These are phyloP conservation scores for Porcisia hertigi DNA, from an alignment of 208 protist genomes.

Conservation along the genomic window DNA sequence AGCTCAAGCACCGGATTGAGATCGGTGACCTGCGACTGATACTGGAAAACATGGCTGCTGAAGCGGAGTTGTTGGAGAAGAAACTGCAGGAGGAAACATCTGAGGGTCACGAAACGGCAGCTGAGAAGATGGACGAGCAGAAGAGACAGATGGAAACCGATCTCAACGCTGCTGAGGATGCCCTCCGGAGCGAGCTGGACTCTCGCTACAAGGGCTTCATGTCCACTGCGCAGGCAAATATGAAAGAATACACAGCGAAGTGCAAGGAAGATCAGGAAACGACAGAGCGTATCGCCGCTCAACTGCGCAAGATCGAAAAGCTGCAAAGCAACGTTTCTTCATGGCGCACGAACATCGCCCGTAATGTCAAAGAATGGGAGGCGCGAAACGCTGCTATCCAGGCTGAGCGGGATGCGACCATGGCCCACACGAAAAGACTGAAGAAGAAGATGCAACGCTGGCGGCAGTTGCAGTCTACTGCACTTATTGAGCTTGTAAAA, in stretches of 20 bases:
- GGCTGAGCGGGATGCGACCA: slow-evolving; percentile 92
- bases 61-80: slow-evolving; percentile 89
- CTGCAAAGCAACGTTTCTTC: slow-evolving; percentile 92
- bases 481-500: slow-evolving; percentile 91
- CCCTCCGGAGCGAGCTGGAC: slow-evolving; percentile 78
- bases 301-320: slow-evolving; percentile 94
- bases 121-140: slow-evolving; percentile 92
- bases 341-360: slow-evolving; percentile 90
- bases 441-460: slow-evolving; percentile 95
- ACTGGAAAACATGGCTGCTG: slow-evolving; percentile 87
- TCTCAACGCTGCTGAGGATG: slow-evolving; percentile 67
- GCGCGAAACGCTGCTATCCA: slow-evolving; percentile 91
- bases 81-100: slow-evolving; percentile 85
- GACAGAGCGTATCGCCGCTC: slow-evolving; percentile 84
- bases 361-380: slow-evolving; percentile 92
- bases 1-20: slow-evolving; percentile 79
- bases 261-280: slow-evolving; percentile 94
- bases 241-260: slow-evolving; percentile 95
- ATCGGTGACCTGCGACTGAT: slow-evolving; percentile 87
- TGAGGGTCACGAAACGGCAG: slow-evolving; percentile 87
- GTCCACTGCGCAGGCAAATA: slow-evolving; percentile 90
- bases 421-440: slow-evolving; percentile 89
- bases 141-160: slow-evolving; percentile 90
- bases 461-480: slow-evolving; percentile 79
- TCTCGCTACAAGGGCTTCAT: slow-evolving; percentile 92